Evolutionary conservation across 2,329 filamentous ascomycete species (phyloP).

Genomic region (Colletotrichum ledebouriae): DNA sequence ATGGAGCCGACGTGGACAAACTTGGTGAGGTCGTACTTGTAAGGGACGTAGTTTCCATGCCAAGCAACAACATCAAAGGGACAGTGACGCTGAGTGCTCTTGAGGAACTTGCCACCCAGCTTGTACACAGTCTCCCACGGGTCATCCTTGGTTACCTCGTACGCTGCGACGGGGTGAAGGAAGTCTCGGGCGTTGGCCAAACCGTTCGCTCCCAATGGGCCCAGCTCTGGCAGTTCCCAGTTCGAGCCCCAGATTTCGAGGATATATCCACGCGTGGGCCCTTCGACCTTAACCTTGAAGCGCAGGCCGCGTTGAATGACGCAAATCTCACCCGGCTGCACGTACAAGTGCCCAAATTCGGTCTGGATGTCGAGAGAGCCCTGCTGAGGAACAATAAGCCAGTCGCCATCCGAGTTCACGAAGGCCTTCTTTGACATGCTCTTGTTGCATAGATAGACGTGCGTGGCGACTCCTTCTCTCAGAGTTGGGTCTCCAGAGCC

Average conservation of each 20-base stretch:
- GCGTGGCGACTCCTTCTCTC: conserved; percentile 62
- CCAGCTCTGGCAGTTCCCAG: conserved; percentile 76
- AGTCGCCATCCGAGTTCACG: conserved; percentile 74
- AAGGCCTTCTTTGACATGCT: conserved; percentile 63
- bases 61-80: conserved; percentile 81
- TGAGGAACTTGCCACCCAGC: conserved; percentile 72
- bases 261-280: conserved; percentile 74
- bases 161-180: conserved; percentile 70
- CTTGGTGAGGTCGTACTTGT: conserved; percentile 69
- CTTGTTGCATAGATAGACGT: conserved; percentile 62
- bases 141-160: conserved; percentile 64
- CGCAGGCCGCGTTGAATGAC: conserved; percentile 71
- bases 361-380: conserved; percentile 77
- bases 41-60: conserved; percentile 77
- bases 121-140: conserved; percentile 73
- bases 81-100: conserved; percentile 71
- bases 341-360: conserved; percentile 73
- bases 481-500: conserved; percentile 64
- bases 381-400: conserved; percentile 75
- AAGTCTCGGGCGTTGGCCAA: conserved; percentile 77
- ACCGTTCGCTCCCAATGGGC: conserved; percentile 75
- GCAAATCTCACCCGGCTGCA: conserved; percentile 76
- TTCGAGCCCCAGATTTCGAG: conserved; percentile 75
- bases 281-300: conserved; percentile 71
- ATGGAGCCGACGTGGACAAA: conserved; percentile 71